phyloP scores from a whole-genome alignment of 345 rosid genomes.

The Gossypium rotundifolium region DNA sequence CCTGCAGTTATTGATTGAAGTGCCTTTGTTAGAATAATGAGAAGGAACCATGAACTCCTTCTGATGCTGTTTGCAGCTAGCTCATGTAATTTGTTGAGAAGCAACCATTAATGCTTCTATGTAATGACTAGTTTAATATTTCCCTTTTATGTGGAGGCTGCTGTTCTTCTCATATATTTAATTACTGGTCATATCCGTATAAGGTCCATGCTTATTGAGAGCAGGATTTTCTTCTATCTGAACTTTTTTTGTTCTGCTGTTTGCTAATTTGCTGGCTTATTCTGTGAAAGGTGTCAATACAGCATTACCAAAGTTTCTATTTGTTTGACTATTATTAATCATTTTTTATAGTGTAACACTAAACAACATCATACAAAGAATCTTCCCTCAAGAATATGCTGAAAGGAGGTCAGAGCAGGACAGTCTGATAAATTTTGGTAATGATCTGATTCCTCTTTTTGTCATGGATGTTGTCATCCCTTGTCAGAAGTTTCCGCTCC shows the following conservation, averaged over 20 bases:
- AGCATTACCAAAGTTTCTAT: not conserved
- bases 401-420: conserved; percentile 86
- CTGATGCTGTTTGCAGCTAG: conserved; percentile 3
- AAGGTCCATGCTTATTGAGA: not conserved
- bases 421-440: conserved; percentile 63
- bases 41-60: not conserved
- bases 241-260: not conserved
- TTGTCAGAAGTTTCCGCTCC: conserved; percentile 79
- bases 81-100: conserved; percentile 10
- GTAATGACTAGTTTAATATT: not conserved
- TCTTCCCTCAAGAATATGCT: conserved; percentile 84
- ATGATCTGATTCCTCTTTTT: conserved; percentile 81
- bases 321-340: conserved; percentile 8
- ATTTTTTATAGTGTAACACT: conserved; percentile 64
- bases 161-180: not conserved
- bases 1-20: not conserved
- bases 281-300: not conserved
- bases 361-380: conserved; percentile 77
- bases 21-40: conserved; percentile 6
- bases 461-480: conserved; percentile 92
- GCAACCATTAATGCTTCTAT: not conserved
- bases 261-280: not conserved
- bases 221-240: not conserved
- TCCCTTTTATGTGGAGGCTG: not conserved
- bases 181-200: not conserved